These are phyloP conservation scores for Helichrysum umbraculigerum DNA, from an alignment of 129 eudicot species.

Conservation along the genomic window DNA sequence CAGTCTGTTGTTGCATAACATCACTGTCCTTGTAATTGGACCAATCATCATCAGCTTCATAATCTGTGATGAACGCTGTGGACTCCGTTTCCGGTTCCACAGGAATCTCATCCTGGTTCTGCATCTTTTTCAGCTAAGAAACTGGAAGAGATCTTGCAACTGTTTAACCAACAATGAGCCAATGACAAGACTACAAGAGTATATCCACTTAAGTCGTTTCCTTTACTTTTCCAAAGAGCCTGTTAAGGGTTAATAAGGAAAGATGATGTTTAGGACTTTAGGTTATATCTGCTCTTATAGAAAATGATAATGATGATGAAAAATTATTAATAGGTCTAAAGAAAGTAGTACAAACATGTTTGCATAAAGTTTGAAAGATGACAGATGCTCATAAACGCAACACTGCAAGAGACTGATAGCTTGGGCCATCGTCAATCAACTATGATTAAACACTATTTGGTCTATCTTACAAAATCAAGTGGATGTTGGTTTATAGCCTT, in stretches of 20 bases:
- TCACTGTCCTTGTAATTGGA: constrained; percentile 69
- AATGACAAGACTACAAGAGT: constrained; percentile 12
- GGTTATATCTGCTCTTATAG: not conserved
- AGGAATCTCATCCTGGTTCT: constrained; percentile 60
- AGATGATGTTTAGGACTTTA: constrained; percentile 8
- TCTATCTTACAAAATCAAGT: not conserved
- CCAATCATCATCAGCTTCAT: constrained; percentile 66
- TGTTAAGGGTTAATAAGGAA: constrained; percentile 2
- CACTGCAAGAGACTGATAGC: not conserved
- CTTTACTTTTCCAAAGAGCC: constrained; percentile 20
- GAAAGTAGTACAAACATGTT: not conserved
- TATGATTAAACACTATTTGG: not conserved
- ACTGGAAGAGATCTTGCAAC: constrained; percentile 19
- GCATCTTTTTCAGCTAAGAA: constrained; percentile 42
- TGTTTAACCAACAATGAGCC: constrained; percentile 11
- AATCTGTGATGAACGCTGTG: constrained; percentile 35
- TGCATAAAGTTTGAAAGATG: not conserved
- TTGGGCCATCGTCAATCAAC: constrained; percentile 2
- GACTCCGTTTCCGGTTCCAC: constrained; percentile 47
- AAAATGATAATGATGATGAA: constrained; percentile 10
- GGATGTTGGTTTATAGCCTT: not conserved
- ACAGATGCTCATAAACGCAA: constrained; percentile 2
- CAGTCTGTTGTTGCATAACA: constrained; percentile 81
- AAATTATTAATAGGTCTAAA: not conserved
- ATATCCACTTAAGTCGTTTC: constrained; percentile 6